Conservation (phyloP, 805 yeast genomes). For the Jamesozyma jinghongensis region DNA sequence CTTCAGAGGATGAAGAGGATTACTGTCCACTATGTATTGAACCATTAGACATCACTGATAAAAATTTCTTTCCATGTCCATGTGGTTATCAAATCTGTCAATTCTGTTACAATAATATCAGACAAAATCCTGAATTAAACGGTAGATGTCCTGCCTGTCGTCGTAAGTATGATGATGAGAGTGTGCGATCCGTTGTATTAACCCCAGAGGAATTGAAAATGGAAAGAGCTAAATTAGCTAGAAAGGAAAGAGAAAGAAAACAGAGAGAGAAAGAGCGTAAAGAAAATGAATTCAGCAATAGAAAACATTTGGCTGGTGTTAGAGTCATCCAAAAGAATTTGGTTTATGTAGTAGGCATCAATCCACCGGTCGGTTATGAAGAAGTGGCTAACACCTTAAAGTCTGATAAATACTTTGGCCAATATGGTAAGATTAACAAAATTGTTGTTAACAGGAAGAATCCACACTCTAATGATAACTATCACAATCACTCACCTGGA, state of each 20-base stretch:
- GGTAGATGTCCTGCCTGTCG: conserved; percentile 98
- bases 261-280: conserved; percentile 86
- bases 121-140: conserved; percentile 89
- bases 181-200: conserved; percentile 76
- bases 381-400: conserved; percentile 73
- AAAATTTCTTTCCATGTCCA: conserved; percentile 97
- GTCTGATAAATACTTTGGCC: conserved; percentile 94
- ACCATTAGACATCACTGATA: conserved; percentile 94
- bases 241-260: conserved; percentile 71
- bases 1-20: conserved; percentile 30
- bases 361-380: conserved; percentile 67
- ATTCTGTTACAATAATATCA: conserved; percentile 93
- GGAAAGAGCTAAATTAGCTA: conserved; percentile 72
- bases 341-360: conserved; percentile 91
- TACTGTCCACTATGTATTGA: conserved; percentile 89
- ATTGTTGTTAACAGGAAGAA: conserved; percentile 82
- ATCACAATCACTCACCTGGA: conserved; percentile 42
- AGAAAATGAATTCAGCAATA: conserved; percentile 71
- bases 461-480: conserved; percentile 29
- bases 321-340: conserved; percentile 96
- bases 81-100: conserved; percentile 98
- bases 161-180: conserved; percentile 84
- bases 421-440: conserved; percentile 90
- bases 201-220: conserved; percentile 76
- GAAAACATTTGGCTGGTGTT: conserved; percentile 91